Conservation (phyloP, 164 flowering plant species). For the Malania oleifera region DNA sequence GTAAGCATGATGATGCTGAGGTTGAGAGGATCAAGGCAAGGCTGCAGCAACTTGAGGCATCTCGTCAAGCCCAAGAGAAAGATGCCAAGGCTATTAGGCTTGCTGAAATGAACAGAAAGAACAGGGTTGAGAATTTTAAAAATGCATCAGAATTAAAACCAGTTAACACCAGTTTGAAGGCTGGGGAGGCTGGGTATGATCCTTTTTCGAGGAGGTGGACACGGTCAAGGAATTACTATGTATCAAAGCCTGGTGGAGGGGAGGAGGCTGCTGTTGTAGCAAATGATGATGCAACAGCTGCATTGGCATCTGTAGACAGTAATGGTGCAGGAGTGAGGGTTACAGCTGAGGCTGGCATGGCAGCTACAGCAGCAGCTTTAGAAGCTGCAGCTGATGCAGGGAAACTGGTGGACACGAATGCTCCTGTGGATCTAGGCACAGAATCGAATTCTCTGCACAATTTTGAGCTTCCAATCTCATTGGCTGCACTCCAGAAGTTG, state of each 20-base stretch:
- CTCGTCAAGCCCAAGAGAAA: conserved; percentile 40
- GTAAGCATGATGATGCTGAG: conserved; percentile 57
- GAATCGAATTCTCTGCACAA: conserved; percentile 63
- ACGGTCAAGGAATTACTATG: conserved; percentile 76
- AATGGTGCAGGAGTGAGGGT: conserved; percentile 12
- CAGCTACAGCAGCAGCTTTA: conserved; percentile 74
- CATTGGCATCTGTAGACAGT: conserved; percentile 9
- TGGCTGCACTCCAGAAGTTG: conserved; percentile 59
- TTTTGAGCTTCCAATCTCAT: conserved; percentile 78
- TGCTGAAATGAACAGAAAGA: conserved; percentile 88
- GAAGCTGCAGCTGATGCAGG: conserved; percentile 95
- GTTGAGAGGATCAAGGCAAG: conserved; percentile 67
- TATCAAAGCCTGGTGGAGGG: conserved; percentile 38
- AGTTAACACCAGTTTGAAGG: conserved; percentile 56
- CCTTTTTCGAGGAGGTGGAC: conserved; percentile 98
- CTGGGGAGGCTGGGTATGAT: conserved; percentile 94
- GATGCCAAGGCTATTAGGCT: conserved; percentile 74
- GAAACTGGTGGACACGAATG: conserved; percentile 85
- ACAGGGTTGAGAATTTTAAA: conserved; percentile 83
- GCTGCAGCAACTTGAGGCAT: conserved; percentile 63
- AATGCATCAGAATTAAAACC: conserved; percentile 80
- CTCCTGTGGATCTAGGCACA: conserved; percentile 91
- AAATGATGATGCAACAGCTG: conserved; percentile 23
- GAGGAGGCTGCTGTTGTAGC: conserved; percentile 24
- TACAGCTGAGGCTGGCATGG: conserved; percentile 34